Percentiles rank a stretch among this genome's conserved stretches.
phyloP scores from a whole-genome alignment of 805 yeast species.

The Cyberlindnera mycetangii region DNA sequence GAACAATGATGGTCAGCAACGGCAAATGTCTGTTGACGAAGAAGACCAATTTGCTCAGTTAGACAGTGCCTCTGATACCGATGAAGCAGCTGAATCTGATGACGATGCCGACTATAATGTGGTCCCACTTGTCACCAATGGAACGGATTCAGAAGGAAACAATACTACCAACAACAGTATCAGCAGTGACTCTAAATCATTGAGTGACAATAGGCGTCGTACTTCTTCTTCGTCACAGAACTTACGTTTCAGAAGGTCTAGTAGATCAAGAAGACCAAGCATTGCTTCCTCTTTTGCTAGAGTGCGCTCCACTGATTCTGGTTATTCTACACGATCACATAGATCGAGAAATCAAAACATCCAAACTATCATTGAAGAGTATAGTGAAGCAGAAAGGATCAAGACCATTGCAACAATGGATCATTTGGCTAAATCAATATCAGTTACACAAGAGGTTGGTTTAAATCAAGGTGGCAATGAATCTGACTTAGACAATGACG shows the following conservation, averaged over 20 bases:
- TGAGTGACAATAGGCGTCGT: neutral
- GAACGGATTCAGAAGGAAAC: neutral
- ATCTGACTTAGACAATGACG: neutral
- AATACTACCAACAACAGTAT: neutral
- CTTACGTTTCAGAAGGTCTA: conserved; percentile 2
- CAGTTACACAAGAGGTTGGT: conserved; percentile 24
- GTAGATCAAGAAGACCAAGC: conserved; percentile 2
- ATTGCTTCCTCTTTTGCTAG: conserved; percentile 1
- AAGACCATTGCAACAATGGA: conserved; percentile 13
- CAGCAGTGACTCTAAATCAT: too few relatives aligned
- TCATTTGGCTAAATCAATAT: conserved; percentile 17
- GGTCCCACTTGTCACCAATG: conserved; percentile 5
- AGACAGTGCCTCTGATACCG: neutral
- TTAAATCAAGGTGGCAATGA: conserved; percentile 8
- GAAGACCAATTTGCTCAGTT: conserved; percentile 2
- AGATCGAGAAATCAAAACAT: conserved; percentile 16
- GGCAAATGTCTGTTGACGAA: too few relatives aligned
- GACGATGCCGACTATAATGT: conserved; percentile 1
- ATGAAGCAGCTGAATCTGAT: neutral
- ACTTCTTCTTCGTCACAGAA: neutral
- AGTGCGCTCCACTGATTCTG: conserved; percentile 15
- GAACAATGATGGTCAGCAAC: too few relatives aligned
- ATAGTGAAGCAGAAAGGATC: conserved; percentile 25
- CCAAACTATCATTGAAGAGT: conserved; percentile 22
- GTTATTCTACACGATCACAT: conserved; percentile 21